Evolutionary conservation across 2,329 filamentous ascomycete species (phyloP).

Genomic region (Colletotrichum orchidophilum): DNA sequence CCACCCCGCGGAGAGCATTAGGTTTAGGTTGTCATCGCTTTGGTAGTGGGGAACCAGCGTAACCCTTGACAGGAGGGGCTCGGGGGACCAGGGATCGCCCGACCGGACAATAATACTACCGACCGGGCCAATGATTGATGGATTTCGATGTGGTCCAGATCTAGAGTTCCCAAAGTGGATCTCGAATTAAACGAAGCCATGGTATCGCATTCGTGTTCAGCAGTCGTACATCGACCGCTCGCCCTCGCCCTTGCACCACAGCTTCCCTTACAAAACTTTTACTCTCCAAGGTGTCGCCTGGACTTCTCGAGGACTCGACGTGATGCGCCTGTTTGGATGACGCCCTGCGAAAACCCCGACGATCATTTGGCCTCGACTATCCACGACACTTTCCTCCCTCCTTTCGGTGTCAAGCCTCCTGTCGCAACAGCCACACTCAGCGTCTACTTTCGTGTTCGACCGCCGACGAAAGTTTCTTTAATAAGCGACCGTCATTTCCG

Average conservation of each 20-base stretch:
- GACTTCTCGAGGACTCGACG: background rate
- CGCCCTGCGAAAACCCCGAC: background rate
- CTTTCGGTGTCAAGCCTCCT: conserved; percentile 27
- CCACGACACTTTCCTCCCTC: conserved; percentile 30
- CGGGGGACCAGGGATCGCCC: conserved; percentile 3
- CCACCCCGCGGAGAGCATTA: conserved; percentile 18
- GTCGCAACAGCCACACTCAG: conserved; percentile 30
- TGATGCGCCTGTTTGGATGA: conserved; percentile 29
- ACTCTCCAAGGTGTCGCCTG: conserved; percentile 6
- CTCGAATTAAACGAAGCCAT: conserved; percentile 31
- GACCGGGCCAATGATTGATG: conserved; percentile 21
- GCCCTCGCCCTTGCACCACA: conserved; percentile 20
- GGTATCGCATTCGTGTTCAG: conserved; percentile 27
- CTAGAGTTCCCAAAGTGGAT: conserved; percentile 22
- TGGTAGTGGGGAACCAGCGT: conserved; percentile 7
- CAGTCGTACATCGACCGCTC: background rate
- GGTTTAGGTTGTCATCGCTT: background rate
- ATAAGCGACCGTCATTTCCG: background rate
- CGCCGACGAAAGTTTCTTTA: background rate
- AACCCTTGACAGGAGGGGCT: conserved; percentile 3
- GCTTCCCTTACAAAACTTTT: background rate
- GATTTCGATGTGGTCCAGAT: conserved; percentile 15
- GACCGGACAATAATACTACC: conserved; percentile 27
- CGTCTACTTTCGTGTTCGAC: conserved; percentile 22
- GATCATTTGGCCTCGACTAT: conserved; percentile 1